Conservation (phyloP, 257 asterid species). For the Rehmannia glutinosa region DNA sequence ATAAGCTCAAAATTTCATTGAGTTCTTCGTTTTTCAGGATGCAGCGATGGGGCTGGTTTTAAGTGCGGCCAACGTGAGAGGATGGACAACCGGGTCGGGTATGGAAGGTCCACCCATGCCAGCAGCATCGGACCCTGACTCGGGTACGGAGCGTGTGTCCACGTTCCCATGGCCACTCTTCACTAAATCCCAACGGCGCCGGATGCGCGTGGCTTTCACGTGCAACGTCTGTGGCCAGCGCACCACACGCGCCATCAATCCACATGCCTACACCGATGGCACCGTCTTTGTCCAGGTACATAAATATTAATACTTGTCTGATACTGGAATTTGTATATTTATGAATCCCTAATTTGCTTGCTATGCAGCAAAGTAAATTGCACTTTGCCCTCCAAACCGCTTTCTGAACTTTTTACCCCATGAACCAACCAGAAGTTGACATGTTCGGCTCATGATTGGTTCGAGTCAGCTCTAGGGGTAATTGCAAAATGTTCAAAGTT, state of each 20-base stretch:
- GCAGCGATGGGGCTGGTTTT: slow-evolving; percentile 89
- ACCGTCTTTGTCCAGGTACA: slow-evolving; percentile 94
- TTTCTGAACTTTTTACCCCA: no score
- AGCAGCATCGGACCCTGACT: slow-evolving; percentile 44
- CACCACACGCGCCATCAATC: slow-evolving; percentile 96
- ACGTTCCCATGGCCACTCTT: slow-evolving; percentile 97
- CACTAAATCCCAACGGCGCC: slow-evolving; percentile 88
- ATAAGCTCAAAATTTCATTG: not conserved
- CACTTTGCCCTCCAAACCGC: no score
- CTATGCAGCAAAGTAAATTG: no score
- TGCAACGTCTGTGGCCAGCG: slow-evolving; percentile 96
- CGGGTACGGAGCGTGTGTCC: slow-evolving; percentile 43
- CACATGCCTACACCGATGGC: slow-evolving; percentile 96
- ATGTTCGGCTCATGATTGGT: no score
- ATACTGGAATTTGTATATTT: not conserved
- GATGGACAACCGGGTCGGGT: slow-evolving; percentile 97
- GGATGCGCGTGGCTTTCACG: slow-evolving; percentile 95
- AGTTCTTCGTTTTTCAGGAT: slow-evolving; percentile 41
- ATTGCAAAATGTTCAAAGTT: no score
- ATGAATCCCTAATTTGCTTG: no score
- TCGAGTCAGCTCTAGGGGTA: no score
- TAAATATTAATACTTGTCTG: not conserved
- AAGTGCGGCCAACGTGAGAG: slow-evolving; percentile 78
- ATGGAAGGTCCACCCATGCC: slow-evolving; percentile 88
- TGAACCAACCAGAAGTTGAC: no score